phyloP scores from a whole-genome alignment of 1,139 yeast genomes.

The Diutina catenulata region DNA sequence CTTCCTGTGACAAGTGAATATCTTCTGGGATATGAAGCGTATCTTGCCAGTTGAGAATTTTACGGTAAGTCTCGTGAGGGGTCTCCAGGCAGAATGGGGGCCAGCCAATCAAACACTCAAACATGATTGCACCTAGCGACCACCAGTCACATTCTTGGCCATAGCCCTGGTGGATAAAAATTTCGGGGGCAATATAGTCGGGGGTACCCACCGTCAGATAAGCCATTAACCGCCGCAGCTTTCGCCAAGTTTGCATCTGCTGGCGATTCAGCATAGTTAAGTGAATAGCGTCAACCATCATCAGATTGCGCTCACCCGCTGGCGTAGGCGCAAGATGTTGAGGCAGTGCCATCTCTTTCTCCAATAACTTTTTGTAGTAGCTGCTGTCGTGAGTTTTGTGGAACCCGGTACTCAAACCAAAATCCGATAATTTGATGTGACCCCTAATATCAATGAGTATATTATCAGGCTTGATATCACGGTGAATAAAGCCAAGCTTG shows the following conservation, averaged over 20 bases:
- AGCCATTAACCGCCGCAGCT: constrained; percentile 92
- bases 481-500: constrained; percentile 67
- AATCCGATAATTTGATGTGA: constrained; percentile 67
- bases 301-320: constrained; percentile 45
- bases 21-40: constrained; percentile 92
- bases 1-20: constrained; percentile 84
- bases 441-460: constrained; percentile 72
- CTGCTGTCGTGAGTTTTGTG: constrained; percentile 78
- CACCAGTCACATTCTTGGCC: constrained; percentile 99
- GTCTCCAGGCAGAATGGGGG: constrained; percentile 98
- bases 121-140: constrained; percentile 98
- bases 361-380: constrained; percentile 61
- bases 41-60: constrained; percentile 92
- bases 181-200: constrained; percentile 97
- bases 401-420: constrained; percentile 78
- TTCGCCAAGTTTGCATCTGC: constrained; percentile 98
- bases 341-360: constrained; percentile 33
- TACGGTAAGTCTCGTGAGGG: constrained; percentile 95
- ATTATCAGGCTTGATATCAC: constrained; percentile 74
- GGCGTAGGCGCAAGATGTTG: constrained; percentile 6
- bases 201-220: constrained; percentile 99
- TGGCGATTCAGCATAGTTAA: constrained; percentile 93
- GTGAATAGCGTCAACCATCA: constrained; percentile 91
- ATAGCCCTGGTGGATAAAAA: constrained; percentile 91
- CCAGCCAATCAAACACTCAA: constrained; percentile 97